These are phyloP conservation scores for Fagopyrum tataricum DNA, from an alignment of 148 eudicot species.

Conservation along the genomic window DNA sequence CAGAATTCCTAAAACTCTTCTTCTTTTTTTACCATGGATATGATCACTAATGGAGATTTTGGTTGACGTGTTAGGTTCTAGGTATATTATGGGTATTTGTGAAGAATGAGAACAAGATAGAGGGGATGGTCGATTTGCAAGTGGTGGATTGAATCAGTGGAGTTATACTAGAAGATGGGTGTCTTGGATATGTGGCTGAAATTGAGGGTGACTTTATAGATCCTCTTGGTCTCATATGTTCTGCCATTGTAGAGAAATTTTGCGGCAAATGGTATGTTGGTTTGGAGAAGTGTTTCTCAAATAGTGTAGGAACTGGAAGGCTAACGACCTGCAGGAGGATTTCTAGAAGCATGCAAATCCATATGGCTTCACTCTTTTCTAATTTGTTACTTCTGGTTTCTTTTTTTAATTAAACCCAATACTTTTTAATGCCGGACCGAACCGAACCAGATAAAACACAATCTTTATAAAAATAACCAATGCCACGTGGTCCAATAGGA, in stretches of 20 bases:
- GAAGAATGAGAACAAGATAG: slow-evolving; percentile 11
- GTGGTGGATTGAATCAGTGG: slow-evolving; percentile 12
- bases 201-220: background rate
- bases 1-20: slow-evolving; percentile 34
- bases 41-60: background rate
- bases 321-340: too few relatives aligned
- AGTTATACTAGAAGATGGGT: slow-evolving; percentile 7
- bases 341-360: too few relatives aligned
- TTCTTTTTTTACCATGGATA: slow-evolving; percentile 23
- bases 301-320: too few relatives aligned
- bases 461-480: too few relatives aligned
- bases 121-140: slow-evolving; percentile 11
- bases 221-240: slow-evolving; percentile 12
- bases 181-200: slow-evolving; percentile 11
- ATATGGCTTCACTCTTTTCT: too few relatives aligned
- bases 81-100: slow-evolving; percentile 5
- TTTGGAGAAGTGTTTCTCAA: too few relatives aligned
- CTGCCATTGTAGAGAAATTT: slow-evolving; percentile 9
- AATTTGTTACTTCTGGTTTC: too few relatives aligned
- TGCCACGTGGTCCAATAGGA: too few relatives aligned
- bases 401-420: too few relatives aligned
- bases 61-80: background rate
- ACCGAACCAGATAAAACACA: too few relatives aligned
- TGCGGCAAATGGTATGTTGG: slow-evolving; percentile 10
- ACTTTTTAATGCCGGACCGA: too few relatives aligned